These are phyloP conservation scores for Leccinum solheimii DNA, from an alignment of 1,284 basidiomycete species.

Conservation along the genomic window DNA sequence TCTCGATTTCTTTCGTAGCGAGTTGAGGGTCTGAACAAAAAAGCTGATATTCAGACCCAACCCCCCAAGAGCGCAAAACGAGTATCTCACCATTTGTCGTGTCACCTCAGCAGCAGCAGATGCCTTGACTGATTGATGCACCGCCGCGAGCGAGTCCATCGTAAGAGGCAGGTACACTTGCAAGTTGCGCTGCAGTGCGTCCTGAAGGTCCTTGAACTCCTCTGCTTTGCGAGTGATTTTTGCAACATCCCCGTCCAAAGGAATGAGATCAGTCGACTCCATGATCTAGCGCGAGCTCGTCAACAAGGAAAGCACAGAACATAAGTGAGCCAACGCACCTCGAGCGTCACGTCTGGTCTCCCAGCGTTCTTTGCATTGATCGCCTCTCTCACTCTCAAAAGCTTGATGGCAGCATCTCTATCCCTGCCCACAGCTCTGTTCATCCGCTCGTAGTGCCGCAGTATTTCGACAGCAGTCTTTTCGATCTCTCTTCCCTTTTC, in stretches of 20 bases:
- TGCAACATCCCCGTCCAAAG: conserved; percentile 83
- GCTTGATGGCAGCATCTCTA: conserved; percentile 71
- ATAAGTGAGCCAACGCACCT: conserved; percentile 51
- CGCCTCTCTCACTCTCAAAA: conserved; percentile 84
- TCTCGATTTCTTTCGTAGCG: conserved; percentile 70
- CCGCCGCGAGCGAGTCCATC: conserved; percentile 89
- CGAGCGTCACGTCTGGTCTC: conserved; percentile 76
- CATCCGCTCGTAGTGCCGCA: conserved; percentile 85
- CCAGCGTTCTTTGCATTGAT: conserved; percentile 75
- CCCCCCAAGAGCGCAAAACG: background rate
- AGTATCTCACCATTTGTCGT: conserved; percentile 63
- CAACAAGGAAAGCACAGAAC: background rate
- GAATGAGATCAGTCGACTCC: conserved; percentile 65
- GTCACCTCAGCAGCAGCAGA: conserved; percentile 62
- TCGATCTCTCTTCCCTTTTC: conserved; percentile 51
- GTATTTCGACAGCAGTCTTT: conserved; percentile 78
- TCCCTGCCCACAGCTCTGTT: conserved; percentile 76
- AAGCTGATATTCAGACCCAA: conserved; percentile 3
- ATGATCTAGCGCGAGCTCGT: conserved; percentile 59
- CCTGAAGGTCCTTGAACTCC: conserved; percentile 85
- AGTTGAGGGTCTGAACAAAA: conserved; percentile 52
- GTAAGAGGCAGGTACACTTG: conserved; percentile 87
- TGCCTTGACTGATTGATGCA: conserved; percentile 78
- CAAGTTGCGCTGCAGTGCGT: conserved; percentile 87
- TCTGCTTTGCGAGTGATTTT: conserved; percentile 85